phyloP scores from a whole-genome alignment of 192 early-diverging fungal species.

The Mortierella claussenii region DNA sequence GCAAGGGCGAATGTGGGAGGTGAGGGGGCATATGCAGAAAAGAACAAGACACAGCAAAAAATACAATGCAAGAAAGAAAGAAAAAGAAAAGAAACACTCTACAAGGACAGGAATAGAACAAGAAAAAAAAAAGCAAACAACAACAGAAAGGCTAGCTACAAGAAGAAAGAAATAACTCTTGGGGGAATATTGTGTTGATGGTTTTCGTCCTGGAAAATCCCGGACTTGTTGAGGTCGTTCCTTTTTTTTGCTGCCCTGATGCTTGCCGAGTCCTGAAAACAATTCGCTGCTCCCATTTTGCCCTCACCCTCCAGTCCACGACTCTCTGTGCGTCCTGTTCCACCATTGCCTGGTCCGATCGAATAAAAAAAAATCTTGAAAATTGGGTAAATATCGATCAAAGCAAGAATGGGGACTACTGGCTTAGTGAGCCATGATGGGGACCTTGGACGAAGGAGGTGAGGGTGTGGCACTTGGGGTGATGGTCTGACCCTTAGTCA shows the following conservation, averaged over 20 bases:
- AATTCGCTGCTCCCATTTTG: too few species aligned
- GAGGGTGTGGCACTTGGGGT: constrained; percentile 29
- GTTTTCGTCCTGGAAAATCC: too few species aligned
- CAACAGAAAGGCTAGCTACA: not conserved
- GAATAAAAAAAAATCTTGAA: too few species aligned
- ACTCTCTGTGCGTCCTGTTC: too few species aligned
- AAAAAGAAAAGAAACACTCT: not conserved
- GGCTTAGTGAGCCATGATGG: constrained; percentile 45
- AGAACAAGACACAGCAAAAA: not conserved
- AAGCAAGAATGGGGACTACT: not conserved
- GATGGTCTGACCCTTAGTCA: constrained; percentile 43
- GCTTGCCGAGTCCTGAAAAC: too few species aligned
- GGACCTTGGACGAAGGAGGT: constrained; percentile 40
- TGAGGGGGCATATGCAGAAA: constrained; percentile 1
- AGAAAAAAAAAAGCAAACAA: constrained; percentile 5
- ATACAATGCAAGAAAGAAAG: not conserved
- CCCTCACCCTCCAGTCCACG: too few species aligned
- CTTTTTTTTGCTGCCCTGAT: too few species aligned
- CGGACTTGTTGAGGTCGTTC: too few species aligned
- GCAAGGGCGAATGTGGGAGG: too few species aligned
- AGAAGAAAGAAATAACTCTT: not conserved
- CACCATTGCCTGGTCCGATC: too few species aligned
- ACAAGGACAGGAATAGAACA: not conserved
- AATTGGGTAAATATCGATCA: too few species aligned
- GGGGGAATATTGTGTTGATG: not conserved